A percentile compares a stretch with the other conserved stretches of the same genome.
phyloP scores from a whole-genome alignment of 164 flowering plant species.

The Sedum album region DNA sequence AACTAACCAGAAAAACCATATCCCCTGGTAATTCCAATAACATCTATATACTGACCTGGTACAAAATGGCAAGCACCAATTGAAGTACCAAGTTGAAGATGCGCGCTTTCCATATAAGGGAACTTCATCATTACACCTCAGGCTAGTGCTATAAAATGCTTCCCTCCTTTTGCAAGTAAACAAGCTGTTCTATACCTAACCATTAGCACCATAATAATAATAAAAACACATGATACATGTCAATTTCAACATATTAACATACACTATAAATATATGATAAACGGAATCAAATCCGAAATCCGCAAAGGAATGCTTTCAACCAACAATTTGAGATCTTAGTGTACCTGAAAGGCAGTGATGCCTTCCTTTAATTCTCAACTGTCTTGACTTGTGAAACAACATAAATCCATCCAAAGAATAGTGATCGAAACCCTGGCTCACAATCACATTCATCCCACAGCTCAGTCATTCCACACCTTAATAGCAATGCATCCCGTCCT shows the following conservation, averaged over 20 bases:
- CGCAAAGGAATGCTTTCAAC: neutral
- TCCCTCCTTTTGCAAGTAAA: conserved; percentile 91
- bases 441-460: conserved; percentile 87
- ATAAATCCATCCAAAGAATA: conserved; percentile 75
- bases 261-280: too few species aligned
- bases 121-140: conserved; percentile 90
- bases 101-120: conserved; percentile 88
- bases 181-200: conserved; percentile 39
- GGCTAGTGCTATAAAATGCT: conserved; percentile 97
- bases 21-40: conserved; percentile 78
- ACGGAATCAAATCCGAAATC: neutral
- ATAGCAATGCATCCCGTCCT: conserved; percentile 79
- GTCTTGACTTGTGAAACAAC: conserved; percentile 88
- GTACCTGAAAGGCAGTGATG: conserved; percentile 68
- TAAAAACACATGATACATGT: too few species aligned
- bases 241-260: too few species aligned
- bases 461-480: conserved; percentile 88
- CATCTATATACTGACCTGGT: conserved; percentile 90
- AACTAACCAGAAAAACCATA: conserved; percentile 90
- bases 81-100: conserved; percentile 76
- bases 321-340: neutral
- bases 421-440: conserved; percentile 67
- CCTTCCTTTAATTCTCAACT: conserved; percentile 77
- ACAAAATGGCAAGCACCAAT: conserved; percentile 87
- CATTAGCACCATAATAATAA: neutral